phyloP scores from a whole-genome alignment of 148 eudicot species.

The Limonium bicolor region DNA sequence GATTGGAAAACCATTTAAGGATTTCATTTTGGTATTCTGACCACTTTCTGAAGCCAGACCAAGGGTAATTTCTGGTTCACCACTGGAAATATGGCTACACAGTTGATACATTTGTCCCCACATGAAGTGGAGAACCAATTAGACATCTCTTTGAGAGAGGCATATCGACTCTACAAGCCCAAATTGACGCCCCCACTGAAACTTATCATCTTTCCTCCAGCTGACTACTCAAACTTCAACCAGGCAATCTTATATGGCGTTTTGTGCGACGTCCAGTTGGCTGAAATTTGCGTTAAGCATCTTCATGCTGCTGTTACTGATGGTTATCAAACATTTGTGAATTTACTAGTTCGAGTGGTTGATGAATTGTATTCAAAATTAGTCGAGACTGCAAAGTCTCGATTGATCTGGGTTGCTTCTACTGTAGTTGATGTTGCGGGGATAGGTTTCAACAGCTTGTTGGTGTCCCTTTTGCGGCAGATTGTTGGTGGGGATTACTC shows the following conservation, averaged over 20 bases:
- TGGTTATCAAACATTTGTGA: slow-evolving; percentile 48
- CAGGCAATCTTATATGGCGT: slow-evolving; percentile 55
- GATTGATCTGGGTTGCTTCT: slow-evolving; percentile 52
- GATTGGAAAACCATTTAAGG: too few relatives aligned
- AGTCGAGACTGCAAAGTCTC: slow-evolving; percentile 33
- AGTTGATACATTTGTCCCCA: slow-evolving; percentile 21
- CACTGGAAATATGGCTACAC: slow-evolving; percentile 63
- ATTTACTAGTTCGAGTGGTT: slow-evolving; percentile 32
- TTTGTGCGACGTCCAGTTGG: slow-evolving; percentile 41
- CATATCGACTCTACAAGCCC: slow-evolving; percentile 27
- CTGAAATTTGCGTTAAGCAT: slow-evolving; percentile 43
- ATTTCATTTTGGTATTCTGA: too few relatives aligned
- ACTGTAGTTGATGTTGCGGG: slow-evolving; percentile 57
- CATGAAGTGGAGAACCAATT: slow-evolving; percentile 47
- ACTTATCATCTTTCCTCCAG: slow-evolving; percentile 24
- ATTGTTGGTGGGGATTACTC: slow-evolving; percentile 57
- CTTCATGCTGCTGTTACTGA: slow-evolving; percentile 60
- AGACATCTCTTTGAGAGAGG: slow-evolving; percentile 44
- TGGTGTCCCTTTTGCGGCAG: slow-evolving; percentile 80
- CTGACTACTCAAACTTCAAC: slow-evolving; percentile 39
- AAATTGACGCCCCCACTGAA: slow-evolving; percentile 62
- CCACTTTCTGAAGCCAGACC: not conserved
- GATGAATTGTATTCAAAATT: slow-evolving; percentile 47
- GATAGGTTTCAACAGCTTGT: slow-evolving; percentile 35
- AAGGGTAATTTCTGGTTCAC: too few relatives aligned